Conservation (phyloP, 2,329 filamentous ascomycete species). For the Alternaria infectoria region DNA sequence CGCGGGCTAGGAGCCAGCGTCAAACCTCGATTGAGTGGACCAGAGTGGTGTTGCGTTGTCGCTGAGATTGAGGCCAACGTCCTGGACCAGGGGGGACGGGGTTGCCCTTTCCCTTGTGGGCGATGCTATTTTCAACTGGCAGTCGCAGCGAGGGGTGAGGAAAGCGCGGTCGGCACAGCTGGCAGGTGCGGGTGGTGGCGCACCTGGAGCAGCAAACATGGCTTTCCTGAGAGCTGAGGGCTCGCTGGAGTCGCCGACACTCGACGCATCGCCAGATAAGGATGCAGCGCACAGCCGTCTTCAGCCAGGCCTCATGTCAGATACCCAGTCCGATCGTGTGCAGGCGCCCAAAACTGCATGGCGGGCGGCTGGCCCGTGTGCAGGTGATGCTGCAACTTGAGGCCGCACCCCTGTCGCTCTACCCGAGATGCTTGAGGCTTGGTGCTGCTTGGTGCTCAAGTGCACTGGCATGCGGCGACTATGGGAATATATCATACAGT, state of each 20-base stretch:
- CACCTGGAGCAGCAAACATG: conserved; percentile 1
- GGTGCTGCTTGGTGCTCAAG: neutral
- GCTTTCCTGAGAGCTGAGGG: neutral
- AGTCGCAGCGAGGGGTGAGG: neutral
- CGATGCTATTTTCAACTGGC: neutral
- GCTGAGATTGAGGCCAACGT: neutral
- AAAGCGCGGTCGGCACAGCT: conserved; percentile 6
- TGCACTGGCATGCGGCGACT: conserved; percentile 5
- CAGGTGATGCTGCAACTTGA: conserved; percentile 1
- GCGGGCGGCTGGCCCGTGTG: conserved; percentile 14
- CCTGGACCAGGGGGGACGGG: conserved; percentile 1
- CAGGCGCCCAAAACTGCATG: conserved; percentile 7
- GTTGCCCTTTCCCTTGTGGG: conserved; percentile 6
- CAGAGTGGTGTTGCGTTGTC: neutral
- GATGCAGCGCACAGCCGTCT: conserved; percentile 14
- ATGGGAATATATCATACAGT: conserved; percentile 14
- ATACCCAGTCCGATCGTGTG: conserved; percentile 6
- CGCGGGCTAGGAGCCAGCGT: neutral
- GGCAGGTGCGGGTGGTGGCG: conserved; percentile 10
- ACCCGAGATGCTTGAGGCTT: conserved; percentile 12
- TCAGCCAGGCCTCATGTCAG: conserved; percentile 8
- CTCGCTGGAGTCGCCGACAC: conserved; percentile 8
- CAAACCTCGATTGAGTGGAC: neutral
- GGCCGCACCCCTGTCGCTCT: conserved; percentile 15
- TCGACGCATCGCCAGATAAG: conserved; percentile 12